Evolutionary conservation across 2,329 filamentous ascomycete genomes (phyloP).

Genomic region (Phialophora verrucosa): DNA sequence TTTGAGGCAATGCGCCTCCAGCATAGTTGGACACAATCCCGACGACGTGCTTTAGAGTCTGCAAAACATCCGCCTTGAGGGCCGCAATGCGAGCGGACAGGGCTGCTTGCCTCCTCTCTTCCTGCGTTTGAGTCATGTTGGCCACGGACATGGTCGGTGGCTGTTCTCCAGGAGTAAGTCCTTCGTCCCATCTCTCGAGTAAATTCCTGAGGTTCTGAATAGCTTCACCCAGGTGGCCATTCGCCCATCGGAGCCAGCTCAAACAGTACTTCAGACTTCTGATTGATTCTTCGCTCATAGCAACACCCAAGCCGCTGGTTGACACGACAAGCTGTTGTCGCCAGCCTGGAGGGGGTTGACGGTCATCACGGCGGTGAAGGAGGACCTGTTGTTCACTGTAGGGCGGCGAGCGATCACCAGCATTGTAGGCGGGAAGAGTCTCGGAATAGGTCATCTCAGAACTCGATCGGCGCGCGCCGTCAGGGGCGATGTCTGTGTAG

Average conservation of each 20-base stretch:
- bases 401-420: slow-evolving; percentile 53
- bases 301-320: slow-evolving; percentile 86
- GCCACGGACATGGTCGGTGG: slow-evolving; percentile 39
- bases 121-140: slow-evolving; percentile 38
- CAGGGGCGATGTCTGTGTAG: slow-evolving; percentile 28
- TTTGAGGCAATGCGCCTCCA: slow-evolving; percentile 87
- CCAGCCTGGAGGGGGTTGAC: slow-evolving; percentile 61
- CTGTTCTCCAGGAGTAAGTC: slow-evolving; percentile 43
- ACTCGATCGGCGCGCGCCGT: slow-evolving; percentile 27
- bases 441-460: slow-evolving; percentile 59
- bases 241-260: slow-evolving; percentile 78
- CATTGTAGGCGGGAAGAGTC: slow-evolving; percentile 81
- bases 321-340: slow-evolving; percentile 85
- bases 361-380: slow-evolving; percentile 39
- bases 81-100: slow-evolving; percentile 66
- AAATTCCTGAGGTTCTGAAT: slow-evolving; percentile 75
- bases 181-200: slow-evolving; percentile 78
- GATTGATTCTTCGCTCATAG: slow-evolving; percentile 87
- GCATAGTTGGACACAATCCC: slow-evolving; percentile 87
- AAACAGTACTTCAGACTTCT: slow-evolving; percentile 85
- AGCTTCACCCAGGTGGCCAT: slow-evolving; percentile 76
- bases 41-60: slow-evolving; percentile 79
- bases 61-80: slow-evolving; percentile 73
- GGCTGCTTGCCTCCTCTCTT: slow-evolving; percentile 58
- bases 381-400: slow-evolving; percentile 37